phyloP scores from a whole-genome alignment of 148 eudicot species.

The Rhododendron vialii region DNA sequence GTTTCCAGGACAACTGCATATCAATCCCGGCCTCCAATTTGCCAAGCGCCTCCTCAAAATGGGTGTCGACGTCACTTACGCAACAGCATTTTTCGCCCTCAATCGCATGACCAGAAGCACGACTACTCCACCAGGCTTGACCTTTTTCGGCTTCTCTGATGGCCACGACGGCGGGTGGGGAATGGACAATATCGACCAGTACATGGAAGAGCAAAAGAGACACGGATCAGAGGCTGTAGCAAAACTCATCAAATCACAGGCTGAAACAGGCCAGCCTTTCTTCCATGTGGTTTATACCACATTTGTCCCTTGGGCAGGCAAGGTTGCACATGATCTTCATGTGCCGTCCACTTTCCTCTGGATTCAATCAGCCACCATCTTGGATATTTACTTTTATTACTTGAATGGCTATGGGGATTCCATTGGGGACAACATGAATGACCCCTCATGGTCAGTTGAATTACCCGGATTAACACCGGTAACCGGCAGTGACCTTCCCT shows the following conservation, averaged over 20 bases:
- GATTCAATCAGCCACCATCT: slow-evolving; percentile 33
- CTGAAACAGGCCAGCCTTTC: too few relatives aligned
- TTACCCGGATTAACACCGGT: not conserved
- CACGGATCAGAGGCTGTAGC: slow-evolving; percentile 18
- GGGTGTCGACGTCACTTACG: slow-evolving; percentile 33
- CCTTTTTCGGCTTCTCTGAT: slow-evolving; percentile 23
- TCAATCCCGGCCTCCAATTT: slow-evolving; percentile 53
- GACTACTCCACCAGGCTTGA: not conserved
- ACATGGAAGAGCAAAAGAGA: slow-evolving; percentile 16
- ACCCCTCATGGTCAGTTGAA: not conserved
- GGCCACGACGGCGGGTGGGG: slow-evolving; percentile 28
- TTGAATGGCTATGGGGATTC: slow-evolving; percentile 17
- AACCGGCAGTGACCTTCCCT: not conserved
- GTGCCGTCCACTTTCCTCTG: slow-evolving; percentile 34
- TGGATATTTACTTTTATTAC: slow-evolving; percentile 31
- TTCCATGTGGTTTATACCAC: slow-evolving; percentile 28
- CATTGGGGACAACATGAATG: not conserved
- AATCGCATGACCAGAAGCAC: not conserved
- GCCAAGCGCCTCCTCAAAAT: slow-evolving; percentile 35
- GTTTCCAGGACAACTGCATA: slow-evolving; percentile 43
- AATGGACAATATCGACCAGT: not conserved
- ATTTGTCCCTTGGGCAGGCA: slow-evolving; percentile 40
- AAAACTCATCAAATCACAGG: not conserved
- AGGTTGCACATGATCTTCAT: slow-evolving; percentile 33
- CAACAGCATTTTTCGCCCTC: slow-evolving; percentile 29